Evolutionary conservation across 768 basidiomycete genomes (phyloP).

Genomic region (Suillus alpinus): DNA sequence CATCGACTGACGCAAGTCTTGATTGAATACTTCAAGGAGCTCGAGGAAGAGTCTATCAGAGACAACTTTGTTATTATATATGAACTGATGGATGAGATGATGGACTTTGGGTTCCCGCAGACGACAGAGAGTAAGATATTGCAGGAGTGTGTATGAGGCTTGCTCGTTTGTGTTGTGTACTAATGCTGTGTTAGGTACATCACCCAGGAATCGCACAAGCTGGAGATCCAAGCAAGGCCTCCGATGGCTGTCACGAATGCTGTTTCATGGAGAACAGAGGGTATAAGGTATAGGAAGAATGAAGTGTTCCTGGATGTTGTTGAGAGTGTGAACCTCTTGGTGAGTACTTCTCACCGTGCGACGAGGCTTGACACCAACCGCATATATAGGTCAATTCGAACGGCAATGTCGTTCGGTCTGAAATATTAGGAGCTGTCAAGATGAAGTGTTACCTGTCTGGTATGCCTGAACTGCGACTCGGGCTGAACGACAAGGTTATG

Average conservation of each 20-base stretch:
- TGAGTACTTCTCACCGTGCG: slow-evolving; percentile 36
- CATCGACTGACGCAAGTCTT: slow-evolving; percentile 91
- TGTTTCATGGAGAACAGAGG: slow-evolving; percentile 97
- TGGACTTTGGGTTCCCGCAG: slow-evolving; percentile 99
- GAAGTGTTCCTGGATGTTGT: slow-evolving; percentile 99
- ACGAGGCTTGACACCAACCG: not conserved
- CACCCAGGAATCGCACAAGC: slow-evolving; percentile 97
- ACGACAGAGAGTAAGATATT: slow-evolving; percentile 99
- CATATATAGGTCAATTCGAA: slow-evolving; percentile 83
- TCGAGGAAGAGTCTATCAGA: slow-evolving; percentile 97
- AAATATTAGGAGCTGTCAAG: slow-evolving; percentile 97
- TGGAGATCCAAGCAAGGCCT: slow-evolving; percentile 88
- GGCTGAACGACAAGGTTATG: slow-evolving; percentile 99
- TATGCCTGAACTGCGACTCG: slow-evolving; percentile 97
- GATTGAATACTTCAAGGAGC: slow-evolving; percentile 98
- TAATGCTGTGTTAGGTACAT: slow-evolving; percentile 63
- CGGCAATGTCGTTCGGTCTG: slow-evolving; percentile 94
- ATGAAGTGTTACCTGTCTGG: slow-evolving; percentile 99
- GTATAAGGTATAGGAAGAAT: slow-evolving; percentile 96
- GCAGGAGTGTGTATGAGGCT: slow-evolving; percentile 62
- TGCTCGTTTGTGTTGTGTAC: not conserved
- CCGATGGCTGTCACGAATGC: slow-evolving; percentile 98
- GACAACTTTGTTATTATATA: slow-evolving; percentile 99
- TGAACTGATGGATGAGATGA: slow-evolving; percentile 99
- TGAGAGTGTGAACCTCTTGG: slow-evolving; percentile 94